Evolutionary conservation across 768 basidiomycete species (phyloP).

Genomic region (Mycena maculata): DNA sequence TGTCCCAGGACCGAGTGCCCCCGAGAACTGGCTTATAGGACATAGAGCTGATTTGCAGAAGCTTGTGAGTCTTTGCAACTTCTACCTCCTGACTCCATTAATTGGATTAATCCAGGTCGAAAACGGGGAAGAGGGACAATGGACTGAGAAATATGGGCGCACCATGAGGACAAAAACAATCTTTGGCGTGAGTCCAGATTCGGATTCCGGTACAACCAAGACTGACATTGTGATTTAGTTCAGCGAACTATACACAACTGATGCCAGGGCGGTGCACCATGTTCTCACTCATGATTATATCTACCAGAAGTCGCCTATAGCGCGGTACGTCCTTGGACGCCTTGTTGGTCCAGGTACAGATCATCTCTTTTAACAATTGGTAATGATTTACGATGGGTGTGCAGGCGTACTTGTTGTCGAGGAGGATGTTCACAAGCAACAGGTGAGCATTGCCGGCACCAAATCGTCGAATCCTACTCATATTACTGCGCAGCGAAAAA

Average conservation of each 20-base stretch:
- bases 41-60: slow-evolving; percentile 40
- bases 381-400: not conserved
- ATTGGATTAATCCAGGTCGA: slow-evolving; percentile 24
- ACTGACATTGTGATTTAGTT: slow-evolving; percentile 24
- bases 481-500: slow-evolving; percentile 36
- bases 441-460: slow-evolving; percentile 16
- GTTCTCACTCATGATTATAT: slow-evolving; percentile 57
- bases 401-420: slow-evolving; percentile 53
- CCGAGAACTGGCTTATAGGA: slow-evolving; percentile 46
- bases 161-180: slow-evolving; percentile 57
- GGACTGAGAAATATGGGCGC: slow-evolving; percentile 60
- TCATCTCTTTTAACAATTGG: not conserved
- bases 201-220: not conserved
- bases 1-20: slow-evolving; percentile 53
- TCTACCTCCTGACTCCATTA: not conserved
- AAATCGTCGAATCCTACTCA: not conserved
- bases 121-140: slow-evolving; percentile 52
- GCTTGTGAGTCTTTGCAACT: slow-evolving; percentile 30
- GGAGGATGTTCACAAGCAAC: slow-evolving; percentile 40
- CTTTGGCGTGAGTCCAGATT: slow-evolving; percentile 40
- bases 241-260: slow-evolving; percentile 54
- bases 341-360: slow-evolving; percentile 40
- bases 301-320: slow-evolving; percentile 55
- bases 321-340: slow-evolving; percentile 38
- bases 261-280: slow-evolving; percentile 62